Base-by-base conservation (phyloP, 306 rosid species). In the Clitoria ternatea region DNA sequence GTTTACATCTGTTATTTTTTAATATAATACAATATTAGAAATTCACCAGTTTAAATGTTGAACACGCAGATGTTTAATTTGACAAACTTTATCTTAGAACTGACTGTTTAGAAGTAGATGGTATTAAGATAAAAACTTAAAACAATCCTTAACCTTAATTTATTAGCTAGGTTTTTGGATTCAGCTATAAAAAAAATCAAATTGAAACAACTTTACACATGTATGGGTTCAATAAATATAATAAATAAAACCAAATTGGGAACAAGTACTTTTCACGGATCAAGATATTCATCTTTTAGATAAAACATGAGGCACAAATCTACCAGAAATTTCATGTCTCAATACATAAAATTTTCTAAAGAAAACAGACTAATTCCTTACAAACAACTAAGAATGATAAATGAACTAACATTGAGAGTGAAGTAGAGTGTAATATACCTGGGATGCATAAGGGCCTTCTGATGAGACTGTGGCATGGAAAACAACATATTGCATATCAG, bases 401-500 rank as follows among this genome's bases (percentile, higher is more conserved):
- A 26, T 33, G 27, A 61, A 59, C 14, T 15, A 26, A 61, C 39
- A 24, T 2, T 42, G 29, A 17, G 32, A 72, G 35, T 24, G 7
- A 19, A 32, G 11, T 23, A 11, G 29, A 45, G 29, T n/a, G 2
- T 20, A 43, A 12, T 4, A 27, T 81, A 87, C 97, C 88, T 89
- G 96, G 30, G 91, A 79, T 40, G 96, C 96, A 45, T 87, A 89
- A n/a, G 96, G 93, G 29, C 76, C 87, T 60, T 91, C 88, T 26
- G 97, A 87, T 6, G 91, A 82, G 33, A 91, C 77, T 70, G 85
- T 69, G 53, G 96, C 97, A 67, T 91, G 97, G 82, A 89, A 87
- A 80, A 87, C 96, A 70, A 87, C 93, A 67, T 87, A 91, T 29
- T 91, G 88, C 96, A 91, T 91, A 59, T 91, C 97, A 15, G 93